Base-by-base conservation (phyloP, 768 basidiomycete species). In the Lactifluus subvellereus region DNA sequence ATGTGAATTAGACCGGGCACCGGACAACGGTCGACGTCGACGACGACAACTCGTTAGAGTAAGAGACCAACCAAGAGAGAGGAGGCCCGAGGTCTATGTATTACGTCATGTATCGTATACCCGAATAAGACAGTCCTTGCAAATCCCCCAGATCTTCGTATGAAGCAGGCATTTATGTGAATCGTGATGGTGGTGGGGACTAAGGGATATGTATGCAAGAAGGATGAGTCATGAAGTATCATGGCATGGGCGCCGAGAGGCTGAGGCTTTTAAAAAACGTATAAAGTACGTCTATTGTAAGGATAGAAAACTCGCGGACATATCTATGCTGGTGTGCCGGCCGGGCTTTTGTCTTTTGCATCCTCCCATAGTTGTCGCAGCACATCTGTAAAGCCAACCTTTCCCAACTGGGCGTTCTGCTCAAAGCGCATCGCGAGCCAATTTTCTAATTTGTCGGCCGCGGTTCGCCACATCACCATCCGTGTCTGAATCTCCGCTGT, bases 401-500 rank as follows among this genome's bases (percentile, higher is more conserved):
- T 91, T 57, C 95, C 95, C 38, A 89, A 76, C 54, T 88, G 89
- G 3, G 95, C 95, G 71, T 98, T 98, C 72, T 92, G 87, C 74
- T 91, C 88, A 68, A 98, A 97, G 61, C 94, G 82, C 74, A 94
- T 86, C 30, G 87, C 85, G 57, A 94, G 83, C 84, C 89, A 94
- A 69, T 78, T 79, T 77, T 98, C 95, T 45, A 98, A 78, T 67
- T 84, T 82, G 73, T 92, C 88, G 7, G 92, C 89, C 53, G 91
- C 84, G 38, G 82, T 83, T 69, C 89, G 80, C 90, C 91, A 93
- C 59, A 91, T 76, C 3, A 83, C 78, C 83, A 89, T 82, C 59
- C 91, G 84, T 3, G 91, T 83, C 72, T 93, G 89, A 59, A 98
- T 85, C 75, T 94, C 88, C 2, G 95, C 95, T n/a, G 93, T 92